Percentiles rank a stretch among this genome's conserved stretches.
Conservation (phyloP, 768 basidiomycete genomes). For the Pluteus cervinus region DNA sequence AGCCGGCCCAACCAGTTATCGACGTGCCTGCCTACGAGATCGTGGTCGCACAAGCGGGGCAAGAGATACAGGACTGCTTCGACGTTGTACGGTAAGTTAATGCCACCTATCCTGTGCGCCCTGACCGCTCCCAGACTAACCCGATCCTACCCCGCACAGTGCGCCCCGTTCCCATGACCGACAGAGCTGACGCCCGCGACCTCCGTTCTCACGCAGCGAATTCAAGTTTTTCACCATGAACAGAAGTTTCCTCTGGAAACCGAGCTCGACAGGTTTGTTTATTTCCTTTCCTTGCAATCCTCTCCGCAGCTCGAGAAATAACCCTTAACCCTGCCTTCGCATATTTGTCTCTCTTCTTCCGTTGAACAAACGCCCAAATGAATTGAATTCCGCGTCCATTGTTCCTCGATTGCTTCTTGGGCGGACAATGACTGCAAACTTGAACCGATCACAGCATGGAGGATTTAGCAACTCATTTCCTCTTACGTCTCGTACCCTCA, state of each 20-base stretch:
- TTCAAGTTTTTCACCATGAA: constrained; percentile 56
- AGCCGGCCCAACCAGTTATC: neutral
- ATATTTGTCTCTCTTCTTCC: too few relatives aligned
- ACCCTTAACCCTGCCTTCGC: too few relatives aligned
- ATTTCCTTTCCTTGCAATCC: neutral
- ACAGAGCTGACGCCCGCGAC: too few relatives aligned
- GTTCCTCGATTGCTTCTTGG: constrained; percentile 8
- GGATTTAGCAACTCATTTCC: constrained; percentile 59
- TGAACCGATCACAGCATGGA: constrained; percentile 43
- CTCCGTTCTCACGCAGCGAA: constrained; percentile 23
- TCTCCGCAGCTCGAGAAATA: too few relatives aligned
- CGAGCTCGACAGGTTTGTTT: constrained; percentile 68
- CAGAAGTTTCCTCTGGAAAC: constrained; percentile 68
- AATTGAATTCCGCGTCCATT: too few relatives aligned
- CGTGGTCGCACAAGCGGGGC: constrained; percentile 36
- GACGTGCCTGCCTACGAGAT: constrained; percentile 49
- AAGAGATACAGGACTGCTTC: constrained; percentile 61
- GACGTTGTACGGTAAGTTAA: constrained; percentile 36
- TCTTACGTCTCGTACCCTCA: constrained; percentile 62
- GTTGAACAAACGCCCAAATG: too few relatives aligned
- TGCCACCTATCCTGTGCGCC: too few relatives aligned
- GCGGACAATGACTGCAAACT: constrained; percentile 7
- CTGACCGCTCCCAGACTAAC: too few relatives aligned
- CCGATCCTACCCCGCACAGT: too few relatives aligned
- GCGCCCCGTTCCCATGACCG: too few relatives aligned